These are phyloP conservation scores for Austropuccinia psidii DNA, from an alignment of 1,284 basidiomycete genomes.

Conservation along the genomic window DNA sequence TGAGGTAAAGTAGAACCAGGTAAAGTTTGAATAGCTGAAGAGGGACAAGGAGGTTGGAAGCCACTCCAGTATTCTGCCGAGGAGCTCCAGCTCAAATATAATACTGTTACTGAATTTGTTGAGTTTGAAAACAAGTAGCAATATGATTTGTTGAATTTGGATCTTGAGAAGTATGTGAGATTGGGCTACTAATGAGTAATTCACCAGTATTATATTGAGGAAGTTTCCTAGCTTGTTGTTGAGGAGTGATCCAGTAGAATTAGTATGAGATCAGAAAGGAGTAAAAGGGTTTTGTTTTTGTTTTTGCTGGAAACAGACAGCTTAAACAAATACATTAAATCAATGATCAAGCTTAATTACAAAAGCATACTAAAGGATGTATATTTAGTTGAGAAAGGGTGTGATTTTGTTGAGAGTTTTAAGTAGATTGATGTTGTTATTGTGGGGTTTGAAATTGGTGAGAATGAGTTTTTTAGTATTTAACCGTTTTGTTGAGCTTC, in stretches of 20 bases:
- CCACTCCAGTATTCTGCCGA: slow-evolving; percentile 12
- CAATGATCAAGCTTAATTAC: too few relatives aligned
- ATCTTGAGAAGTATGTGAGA: not conserved
- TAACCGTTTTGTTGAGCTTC: not conserved
- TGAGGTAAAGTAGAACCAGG: not conserved
- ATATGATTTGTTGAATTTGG: not conserved
- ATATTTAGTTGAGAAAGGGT: too few relatives aligned
- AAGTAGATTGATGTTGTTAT: not conserved
- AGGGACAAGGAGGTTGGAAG: slow-evolving; percentile 31
- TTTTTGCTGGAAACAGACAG: slow-evolving; percentile 10
- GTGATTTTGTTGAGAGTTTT: slow-evolving; percentile 16
- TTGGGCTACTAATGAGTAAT: slow-evolving; percentile 30
- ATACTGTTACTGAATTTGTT: slow-evolving; percentile 4
- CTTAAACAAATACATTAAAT: not conserved
- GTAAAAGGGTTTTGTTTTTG: not conserved
- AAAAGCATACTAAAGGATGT: too few relatives aligned
- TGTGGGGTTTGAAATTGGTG: not conserved
- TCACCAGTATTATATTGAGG: not conserved
- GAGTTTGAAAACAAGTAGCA: slow-evolving; percentile 15
- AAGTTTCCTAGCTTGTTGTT: slow-evolving; percentile 18
- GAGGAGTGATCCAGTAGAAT: slow-evolving; percentile 14
- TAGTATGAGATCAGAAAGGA: slow-evolving; percentile 4
- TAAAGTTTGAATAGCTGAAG: slow-evolving; percentile 10
- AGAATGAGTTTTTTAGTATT: slow-evolving; percentile 19
- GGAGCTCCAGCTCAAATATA: slow-evolving; percentile 19